Conservation (phyloP, 2,329 filamentous ascomycete species). For the Sporothrix phasma region DNA sequence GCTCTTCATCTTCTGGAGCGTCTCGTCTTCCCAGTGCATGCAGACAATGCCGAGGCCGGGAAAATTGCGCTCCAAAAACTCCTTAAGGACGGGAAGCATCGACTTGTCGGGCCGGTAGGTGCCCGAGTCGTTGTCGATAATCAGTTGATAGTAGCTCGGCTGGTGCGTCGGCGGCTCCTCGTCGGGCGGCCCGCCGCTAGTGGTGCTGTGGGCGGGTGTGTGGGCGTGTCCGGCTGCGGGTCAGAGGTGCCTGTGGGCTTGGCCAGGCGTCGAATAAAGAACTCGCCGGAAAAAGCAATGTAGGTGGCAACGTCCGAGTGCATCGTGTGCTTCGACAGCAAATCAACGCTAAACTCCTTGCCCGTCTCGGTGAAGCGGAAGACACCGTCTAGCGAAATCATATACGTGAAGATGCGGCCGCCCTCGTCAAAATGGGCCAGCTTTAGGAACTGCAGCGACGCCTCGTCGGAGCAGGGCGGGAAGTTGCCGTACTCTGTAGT, state of each 20-base stretch:
- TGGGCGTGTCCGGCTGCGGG: slow-evolving; percentile 34
- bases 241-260: slow-evolving; percentile 37
- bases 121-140: slow-evolving; percentile 92
- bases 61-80: slow-evolving; percentile 62
- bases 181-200: slow-evolving; percentile 37
- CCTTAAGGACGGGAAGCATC: slow-evolving; percentile 59
- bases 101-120: slow-evolving; percentile 83
- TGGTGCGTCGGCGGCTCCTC: slow-evolving; percentile 31
- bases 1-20: slow-evolving; percentile 64
- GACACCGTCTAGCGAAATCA: slow-evolving; percentile 76
- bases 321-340: slow-evolving; percentile 94
- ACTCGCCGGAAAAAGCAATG: slow-evolving; percentile 86
- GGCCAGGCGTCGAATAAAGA: slow-evolving; percentile 67
- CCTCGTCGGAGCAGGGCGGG: slow-evolving; percentile 54
- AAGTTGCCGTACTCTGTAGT: slow-evolving; percentile 65
- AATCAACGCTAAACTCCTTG: slow-evolving; percentile 87
- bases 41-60: slow-evolving; percentile 65
- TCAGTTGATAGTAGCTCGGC: slow-evolving; percentile 62
- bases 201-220: slow-evolving; percentile 41
- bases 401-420: slow-evolving; percentile 81
- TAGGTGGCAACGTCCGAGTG: slow-evolving; percentile 87
- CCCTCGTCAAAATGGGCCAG: slow-evolving; percentile 81
- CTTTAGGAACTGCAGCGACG: slow-evolving; percentile 72
- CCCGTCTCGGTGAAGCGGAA: slow-evolving; percentile 92
- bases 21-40: slow-evolving; percentile 69